A percentile compares a stretch with the other conserved stretches of the same genome.
These are phyloP conservation scores for Termitomyces sp. DNA, from an alignment of 768 basidiomycete species.

Conservation along the genomic window DNA sequence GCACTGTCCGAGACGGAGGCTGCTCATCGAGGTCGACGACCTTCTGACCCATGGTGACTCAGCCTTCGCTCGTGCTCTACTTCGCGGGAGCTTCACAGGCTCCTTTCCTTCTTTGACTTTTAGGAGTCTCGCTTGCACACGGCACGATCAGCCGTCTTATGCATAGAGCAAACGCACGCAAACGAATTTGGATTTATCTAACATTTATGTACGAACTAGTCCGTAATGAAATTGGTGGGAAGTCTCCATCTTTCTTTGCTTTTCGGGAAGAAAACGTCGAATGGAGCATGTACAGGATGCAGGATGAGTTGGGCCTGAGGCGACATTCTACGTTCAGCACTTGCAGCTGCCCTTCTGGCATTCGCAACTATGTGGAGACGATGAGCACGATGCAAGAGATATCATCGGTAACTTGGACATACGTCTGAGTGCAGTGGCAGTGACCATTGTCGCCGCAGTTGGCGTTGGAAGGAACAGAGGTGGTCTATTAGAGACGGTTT, in stretches of 20 bases:
- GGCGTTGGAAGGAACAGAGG: conserved; percentile 21
- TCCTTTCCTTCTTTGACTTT: not conserved
- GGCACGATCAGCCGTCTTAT: not conserved
- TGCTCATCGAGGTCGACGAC: not conserved
- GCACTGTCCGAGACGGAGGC: not conserved
- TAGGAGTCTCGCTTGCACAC: not conserved
- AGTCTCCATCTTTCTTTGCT: not conserved
- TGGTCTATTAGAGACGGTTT: conserved; percentile 15
- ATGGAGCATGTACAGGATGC: not conserved
- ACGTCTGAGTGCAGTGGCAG: conserved; percentile 22
- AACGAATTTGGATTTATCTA: not conserved
- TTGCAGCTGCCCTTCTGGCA: not conserved
- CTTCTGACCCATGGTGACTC: not conserved
- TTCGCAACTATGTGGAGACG: not conserved
- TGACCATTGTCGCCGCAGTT: conserved; percentile 18
- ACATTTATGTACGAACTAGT: not conserved
- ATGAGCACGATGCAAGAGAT: not conserved
- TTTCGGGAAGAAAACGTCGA: not conserved
- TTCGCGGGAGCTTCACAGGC: not conserved
- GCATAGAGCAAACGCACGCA: not conserved
- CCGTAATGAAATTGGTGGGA: not conserved
- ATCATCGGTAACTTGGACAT: not conserved
- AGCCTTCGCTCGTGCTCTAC: not conserved
- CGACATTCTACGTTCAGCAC: not conserved
- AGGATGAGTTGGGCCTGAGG: not conserved